phyloP scores from a whole-genome alignment of 257 asterid species.

The Nicotiana knightiana region DNA sequence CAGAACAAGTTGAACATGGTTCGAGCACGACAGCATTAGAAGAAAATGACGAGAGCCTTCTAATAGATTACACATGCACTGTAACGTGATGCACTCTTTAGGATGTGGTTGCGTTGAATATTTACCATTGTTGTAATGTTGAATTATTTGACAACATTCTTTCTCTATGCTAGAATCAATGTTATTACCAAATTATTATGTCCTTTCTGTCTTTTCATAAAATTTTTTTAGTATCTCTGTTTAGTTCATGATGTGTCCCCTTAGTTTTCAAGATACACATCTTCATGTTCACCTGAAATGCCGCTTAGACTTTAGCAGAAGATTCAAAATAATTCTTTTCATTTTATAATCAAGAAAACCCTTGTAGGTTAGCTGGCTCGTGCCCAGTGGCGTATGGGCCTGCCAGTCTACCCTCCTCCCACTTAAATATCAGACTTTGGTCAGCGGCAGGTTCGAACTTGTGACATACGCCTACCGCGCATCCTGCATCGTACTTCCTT shows the following conservation, averaged over 20 bases:
- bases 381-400: not conserved
- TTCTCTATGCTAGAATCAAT: not conserved
- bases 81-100: not conserved
- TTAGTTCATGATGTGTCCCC: not conserved
- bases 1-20: not conserved
- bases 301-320: not conserved
- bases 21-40: not conserved
- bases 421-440: not conserved
- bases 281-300: not conserved
- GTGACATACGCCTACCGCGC: not conserved
- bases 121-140: not conserved
- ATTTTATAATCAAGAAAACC: not conserved
- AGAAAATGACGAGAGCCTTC: not conserved
- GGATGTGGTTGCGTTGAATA: not conserved
- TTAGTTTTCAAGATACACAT: not conserved
- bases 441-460: not conserved
- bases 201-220: not conserved
- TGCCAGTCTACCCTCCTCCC: not conserved
- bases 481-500: not conserved
- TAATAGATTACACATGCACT: not conserved
- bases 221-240: not conserved
- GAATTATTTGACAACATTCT: not conserved
- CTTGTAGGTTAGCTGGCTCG: not conserved
- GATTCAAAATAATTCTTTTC: not conserved
- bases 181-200: not conserved